Evolutionary conservation across 495 filamentous ascomycete species (phyloP), one percentile per base, ranked within the genome.

Genomic region (Cetradonia linearis): DNA sequence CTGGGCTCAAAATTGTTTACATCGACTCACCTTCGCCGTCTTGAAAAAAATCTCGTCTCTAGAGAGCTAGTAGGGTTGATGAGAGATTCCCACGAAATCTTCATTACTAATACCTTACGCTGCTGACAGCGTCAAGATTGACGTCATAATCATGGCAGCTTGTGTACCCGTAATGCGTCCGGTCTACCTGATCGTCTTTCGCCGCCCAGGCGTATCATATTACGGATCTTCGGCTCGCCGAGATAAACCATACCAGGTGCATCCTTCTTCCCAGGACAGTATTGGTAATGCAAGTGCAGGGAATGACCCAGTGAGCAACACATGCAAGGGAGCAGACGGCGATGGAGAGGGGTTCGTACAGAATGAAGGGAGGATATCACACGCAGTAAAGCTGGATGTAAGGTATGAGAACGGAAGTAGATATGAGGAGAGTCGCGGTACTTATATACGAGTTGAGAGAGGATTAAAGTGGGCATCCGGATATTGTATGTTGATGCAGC

Each of bases 121-220:
- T 1, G 2, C 18, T n/a, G 38, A 59, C 47, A 59, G 57, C 23
- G 57, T 53, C 16, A 44, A 59, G 31, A 53, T 59, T 25, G 50
- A 52, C 33, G 20, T 53, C 33, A 31, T 59, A 31, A 53, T 42
- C 8, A 31, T 38, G 16, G 34, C 47, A 5, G 34, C 47, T 1
- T 60, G 47, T n/a, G 34, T 60, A 20, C 58, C 58, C 23, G 27
- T 46, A 9, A 13, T 60, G n/a, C 47, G 58, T n/a, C 47, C 34
- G n/a, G n/a, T 60, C 16, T 53, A 37, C 28, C 46, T 60, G 1
- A 42, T 53, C 6, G 10, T 36, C 33, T 54, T 60, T 5, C 46
- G 25, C 16, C 47, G 31, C 20, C 58, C 47, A 54, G 58, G 58
- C 18, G 47, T 46, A 25, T 20, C 34, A 10, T n/a, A 40, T 20